A percentile compares a stretch with the other conserved stretches of the same genome.
Evolutionary conservation across 1,284 basidiomycete genomes (phyloP).

Genomic region (Sanguinoderma infundibulare): DNA sequence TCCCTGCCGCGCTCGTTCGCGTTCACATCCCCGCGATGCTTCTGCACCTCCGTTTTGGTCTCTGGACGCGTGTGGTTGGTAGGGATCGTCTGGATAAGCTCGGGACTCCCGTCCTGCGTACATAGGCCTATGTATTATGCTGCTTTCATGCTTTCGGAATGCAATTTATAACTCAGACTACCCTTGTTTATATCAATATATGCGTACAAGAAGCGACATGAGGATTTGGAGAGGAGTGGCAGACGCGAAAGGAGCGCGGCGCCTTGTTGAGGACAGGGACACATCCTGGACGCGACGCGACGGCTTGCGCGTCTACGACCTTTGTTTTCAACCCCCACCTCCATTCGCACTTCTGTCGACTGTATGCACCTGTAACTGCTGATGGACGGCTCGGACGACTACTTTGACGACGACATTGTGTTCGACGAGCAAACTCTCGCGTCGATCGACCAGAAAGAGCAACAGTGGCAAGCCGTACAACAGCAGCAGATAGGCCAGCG

Average conservation of each 20-base stretch:
- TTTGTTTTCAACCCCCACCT: conserved; percentile 1
- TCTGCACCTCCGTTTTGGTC: not conserved
- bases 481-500: conserved; percentile 23
- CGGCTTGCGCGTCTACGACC: not conserved
- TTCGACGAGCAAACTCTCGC: conserved; percentile 69
- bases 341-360: conserved; percentile 4
- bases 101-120: conserved; percentile 1
- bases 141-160: conserved; percentile 14
- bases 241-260: conserved; percentile 39
- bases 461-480: conserved; percentile 45
- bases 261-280: conserved; percentile 16
- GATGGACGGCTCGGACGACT: conserved; percentile 73
- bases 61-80: not conserved
- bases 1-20: not conserved
- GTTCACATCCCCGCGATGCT: not conserved
- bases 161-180: too few species aligned
- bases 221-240: too few species aligned
- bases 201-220: too few species aligned
- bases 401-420: conserved; percentile 66
- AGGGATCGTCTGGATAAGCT: not conserved
- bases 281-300: not conserved
- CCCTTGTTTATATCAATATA: too few species aligned
- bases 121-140: not conserved
- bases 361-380: conserved; percentile 4
- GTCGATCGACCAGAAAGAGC: conserved; percentile 62